Base-by-base conservation (phyloP, 306 rosid species). In the Casuarina cunninghamiana region DNA sequence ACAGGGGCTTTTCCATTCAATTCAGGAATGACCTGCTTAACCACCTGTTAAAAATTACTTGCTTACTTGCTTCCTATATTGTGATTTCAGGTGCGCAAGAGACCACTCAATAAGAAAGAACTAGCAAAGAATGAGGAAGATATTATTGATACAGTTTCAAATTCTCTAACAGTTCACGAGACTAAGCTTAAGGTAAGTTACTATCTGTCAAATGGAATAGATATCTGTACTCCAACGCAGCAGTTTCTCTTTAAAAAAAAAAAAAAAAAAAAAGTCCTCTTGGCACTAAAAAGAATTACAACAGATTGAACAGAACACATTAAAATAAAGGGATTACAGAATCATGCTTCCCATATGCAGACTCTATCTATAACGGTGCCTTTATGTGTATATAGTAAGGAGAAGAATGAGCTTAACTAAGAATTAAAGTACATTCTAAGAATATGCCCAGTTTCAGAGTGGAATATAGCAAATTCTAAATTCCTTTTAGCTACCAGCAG, bases 31-130 rank as follows among this genome's bases (percentile, higher is more conserved):
- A 55, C 71, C 10, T 49, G 74, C 42, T 77, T 3, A 35, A 77
- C 67, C 67, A 6, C 19, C 46, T 76, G 41, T 86, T 26, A 71
- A 63, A 43, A 49, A 53, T 74, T 42, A 2, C 55, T 70, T 69
- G 54, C 1, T 4, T 78, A 2, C 55, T 70, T 69, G 61, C 2
- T 4, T 78, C 61, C 54, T 53, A 57, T 53, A 4, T 72, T 77
- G 58, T 83, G 53, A 43, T 79, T 87, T 78, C 94, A 96, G 99
- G 99, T 96, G 76, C 94, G 99, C 73, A 96, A 96, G 83, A 91
- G 99, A 78, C 99, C 99, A 26, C 88, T 96, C 69, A 96, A 96
- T 74, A 93, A 96, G 81, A 96, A 93, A 83, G 99, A 96, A 80
- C 78, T 93, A 75, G 91, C 92, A 35, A 96, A 96, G 86, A 91